These are phyloP conservation scores for Amesomyces nigricolor DNA, from an alignment of 2,329 filamentous ascomycete genomes.

Conservation along the genomic window DNA sequence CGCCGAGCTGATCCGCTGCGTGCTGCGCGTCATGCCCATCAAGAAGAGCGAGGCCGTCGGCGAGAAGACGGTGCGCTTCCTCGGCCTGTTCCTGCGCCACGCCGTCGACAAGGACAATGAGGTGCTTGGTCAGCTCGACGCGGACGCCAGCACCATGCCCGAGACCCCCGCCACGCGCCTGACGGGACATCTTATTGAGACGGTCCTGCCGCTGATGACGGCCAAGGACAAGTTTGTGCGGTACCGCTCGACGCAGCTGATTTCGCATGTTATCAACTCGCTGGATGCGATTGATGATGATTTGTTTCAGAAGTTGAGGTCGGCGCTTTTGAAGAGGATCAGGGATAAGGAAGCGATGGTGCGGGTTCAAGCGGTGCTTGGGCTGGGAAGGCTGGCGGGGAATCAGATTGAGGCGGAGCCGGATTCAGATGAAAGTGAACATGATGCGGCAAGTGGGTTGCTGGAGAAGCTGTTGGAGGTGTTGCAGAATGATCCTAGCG, in stretches of 20 bases:
- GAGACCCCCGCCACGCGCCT: slow-evolving; percentile 83
- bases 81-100: slow-evolving; percentile 78
- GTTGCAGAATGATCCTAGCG: slow-evolving; percentile 88
- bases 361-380: slow-evolving; percentile 84
- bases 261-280: slow-evolving; percentile 87
- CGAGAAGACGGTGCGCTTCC: slow-evolving; percentile 77
- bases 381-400: slow-evolving; percentile 76
- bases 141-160: slow-evolving; percentile 63
- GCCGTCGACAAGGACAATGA: slow-evolving; percentile 66
- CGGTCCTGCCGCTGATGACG: slow-evolving; percentile 67
- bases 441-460: slow-evolving; percentile 59
- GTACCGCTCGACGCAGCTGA: slow-evolving; percentile 82
- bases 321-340: slow-evolving; percentile 75
- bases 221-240: slow-evolving; percentile 91
- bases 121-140: slow-evolving; percentile 57
- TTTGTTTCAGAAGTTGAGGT: slow-evolving; percentile 74
- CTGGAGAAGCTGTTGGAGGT: slow-evolving; percentile 80
- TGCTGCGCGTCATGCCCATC: slow-evolving; percentile 74
- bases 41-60: slow-evolving; percentile 89
- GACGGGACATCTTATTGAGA: slow-evolving; percentile 65
- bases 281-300: slow-evolving; percentile 90
- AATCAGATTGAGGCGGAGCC: slow-evolving; percentile 67
- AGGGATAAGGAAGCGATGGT: slow-evolving; percentile 93
- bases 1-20: slow-evolving; percentile 73
- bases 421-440: slow-evolving; percentile 65